Conservation (phyloP, 106 monocot species). For the Narthecium ossifragum region DNA sequence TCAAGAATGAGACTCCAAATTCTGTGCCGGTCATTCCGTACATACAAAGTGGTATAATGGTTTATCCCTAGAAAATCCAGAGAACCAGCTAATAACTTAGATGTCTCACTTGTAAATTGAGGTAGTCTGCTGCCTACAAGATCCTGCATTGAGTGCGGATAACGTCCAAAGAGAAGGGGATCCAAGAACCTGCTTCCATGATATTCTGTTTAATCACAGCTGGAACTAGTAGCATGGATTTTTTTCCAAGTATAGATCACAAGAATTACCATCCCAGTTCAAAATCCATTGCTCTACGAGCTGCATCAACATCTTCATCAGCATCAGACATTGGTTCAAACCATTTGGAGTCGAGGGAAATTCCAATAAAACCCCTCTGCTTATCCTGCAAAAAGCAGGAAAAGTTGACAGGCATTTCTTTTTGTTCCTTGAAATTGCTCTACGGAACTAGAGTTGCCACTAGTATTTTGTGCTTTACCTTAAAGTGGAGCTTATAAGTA, state of each 20-base stretch:
- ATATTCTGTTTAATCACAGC: neutral
- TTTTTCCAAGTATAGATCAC: neutral
- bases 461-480: constrained; percentile 23
- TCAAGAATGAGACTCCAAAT: constrained; percentile 31
- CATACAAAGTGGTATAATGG: constrained; percentile 74
- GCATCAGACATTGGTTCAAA: constrained; percentile 57
- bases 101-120: constrained; percentile 28
- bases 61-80: constrained; percentile 79
- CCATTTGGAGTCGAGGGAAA: constrained; percentile 66
- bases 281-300: constrained; percentile 72
- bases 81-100: constrained; percentile 36
- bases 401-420: too few relatives aligned
- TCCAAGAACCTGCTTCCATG: constrained; percentile 46
- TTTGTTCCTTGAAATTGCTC: too few relatives aligned
- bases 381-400: constrained; percentile 22
- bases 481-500: constrained; percentile 53
- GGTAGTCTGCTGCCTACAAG: constrained; percentile 58
- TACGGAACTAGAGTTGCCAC: neutral
- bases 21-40: constrained; percentile 37
- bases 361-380: constrained; percentile 49
- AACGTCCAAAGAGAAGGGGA: constrained; percentile 57
- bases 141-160: constrained; percentile 61
- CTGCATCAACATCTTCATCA: constrained; percentile 51
- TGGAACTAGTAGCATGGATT: too few relatives aligned
- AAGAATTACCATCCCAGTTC: constrained; percentile 70